These are phyloP conservation scores for Metschnikowia reukaufii DNA, from an alignment of 805 yeast genomes.

Conservation along the genomic window DNA sequence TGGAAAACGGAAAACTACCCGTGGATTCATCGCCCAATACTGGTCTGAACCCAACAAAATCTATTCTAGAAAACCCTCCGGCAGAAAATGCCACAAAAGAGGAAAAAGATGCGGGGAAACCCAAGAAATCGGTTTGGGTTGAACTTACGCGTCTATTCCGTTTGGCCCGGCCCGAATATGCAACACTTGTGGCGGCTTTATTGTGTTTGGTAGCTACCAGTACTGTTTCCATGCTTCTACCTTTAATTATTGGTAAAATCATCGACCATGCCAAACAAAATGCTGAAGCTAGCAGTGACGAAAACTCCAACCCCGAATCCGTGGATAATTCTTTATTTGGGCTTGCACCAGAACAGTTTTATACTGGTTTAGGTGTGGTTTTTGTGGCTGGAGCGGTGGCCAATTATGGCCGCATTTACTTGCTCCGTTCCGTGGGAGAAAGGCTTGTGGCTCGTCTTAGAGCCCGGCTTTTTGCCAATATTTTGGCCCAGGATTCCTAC, in stretches of 20 bases:
- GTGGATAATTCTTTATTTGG: conserved; percentile 44
- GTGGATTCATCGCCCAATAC: background rate
- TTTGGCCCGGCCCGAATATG: conserved; percentile 20
- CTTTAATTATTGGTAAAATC: conserved; percentile 81
- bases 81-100: background rate
- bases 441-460: conserved; percentile 81
- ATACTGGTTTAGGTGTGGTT: conserved; percentile 56
- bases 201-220: conserved; percentile 67
- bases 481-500: conserved; percentile 82
- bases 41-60: too few relatives aligned
- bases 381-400: conserved; percentile 76
- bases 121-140: conserved; percentile 8
- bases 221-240: conserved; percentile 77
- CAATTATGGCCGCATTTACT: conserved; percentile 75
- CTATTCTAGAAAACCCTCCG: background rate
- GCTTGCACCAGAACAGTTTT: conserved; percentile 61
- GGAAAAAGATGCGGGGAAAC: background rate
- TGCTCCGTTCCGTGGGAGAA: conserved; percentile 81
- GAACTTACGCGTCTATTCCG: conserved; percentile 18
- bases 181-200: conserved; percentile 50
- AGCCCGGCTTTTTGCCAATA: conserved; percentile 69
- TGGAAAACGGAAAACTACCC: background rate
- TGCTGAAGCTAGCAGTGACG: conserved; percentile 19
- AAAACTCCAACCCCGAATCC: background rate
- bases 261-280: conserved; percentile 62